Evolutionary conservation across 441 rosid genomes (phyloP).

Genomic region (Lepidium campestre): DNA sequence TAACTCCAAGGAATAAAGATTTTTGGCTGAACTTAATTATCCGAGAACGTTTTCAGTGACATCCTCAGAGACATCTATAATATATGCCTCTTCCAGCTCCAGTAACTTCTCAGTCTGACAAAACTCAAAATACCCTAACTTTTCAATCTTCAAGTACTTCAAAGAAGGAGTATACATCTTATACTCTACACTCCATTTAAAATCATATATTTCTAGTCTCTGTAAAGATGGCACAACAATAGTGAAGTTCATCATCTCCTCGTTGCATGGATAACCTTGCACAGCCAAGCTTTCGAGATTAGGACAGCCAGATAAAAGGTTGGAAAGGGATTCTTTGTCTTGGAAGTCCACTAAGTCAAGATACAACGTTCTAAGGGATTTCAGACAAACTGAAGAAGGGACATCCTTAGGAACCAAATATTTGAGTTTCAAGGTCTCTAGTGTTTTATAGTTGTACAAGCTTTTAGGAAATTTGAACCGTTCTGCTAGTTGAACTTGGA

Average conservation of each 20-base stretch:
- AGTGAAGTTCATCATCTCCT: not conserved
- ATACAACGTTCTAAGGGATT: not conserved
- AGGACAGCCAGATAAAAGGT: conserved; percentile 3
- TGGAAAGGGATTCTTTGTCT: not conserved
- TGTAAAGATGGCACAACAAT: not conserved
- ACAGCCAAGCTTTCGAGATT: not conserved
- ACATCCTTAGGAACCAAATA: not conserved
- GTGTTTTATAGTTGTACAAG: not conserved
- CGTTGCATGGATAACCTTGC: not conserved
- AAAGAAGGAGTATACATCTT: conserved; percentile 1
- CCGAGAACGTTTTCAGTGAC: too few relatives aligned
- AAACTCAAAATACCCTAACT: not conserved
- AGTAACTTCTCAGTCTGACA: not conserved
- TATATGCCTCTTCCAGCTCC: not conserved
- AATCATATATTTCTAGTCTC: not conserved
- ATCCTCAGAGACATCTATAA: not conserved
- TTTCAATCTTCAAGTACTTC: not conserved
- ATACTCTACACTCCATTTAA: not conserved
- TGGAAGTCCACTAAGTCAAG: not conserved
- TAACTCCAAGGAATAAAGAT: too few relatives aligned
- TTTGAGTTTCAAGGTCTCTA: not conserved
- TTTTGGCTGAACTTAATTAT: too few relatives aligned
- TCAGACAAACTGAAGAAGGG: too few relatives aligned
- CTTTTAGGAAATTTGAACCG: not conserved
- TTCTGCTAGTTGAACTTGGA: too few relatives aligned